These are phyloP conservation scores for Azolla pinnata DNA, from an alignment of 75 land plant genomes.

Conservation along the genomic window DNA sequence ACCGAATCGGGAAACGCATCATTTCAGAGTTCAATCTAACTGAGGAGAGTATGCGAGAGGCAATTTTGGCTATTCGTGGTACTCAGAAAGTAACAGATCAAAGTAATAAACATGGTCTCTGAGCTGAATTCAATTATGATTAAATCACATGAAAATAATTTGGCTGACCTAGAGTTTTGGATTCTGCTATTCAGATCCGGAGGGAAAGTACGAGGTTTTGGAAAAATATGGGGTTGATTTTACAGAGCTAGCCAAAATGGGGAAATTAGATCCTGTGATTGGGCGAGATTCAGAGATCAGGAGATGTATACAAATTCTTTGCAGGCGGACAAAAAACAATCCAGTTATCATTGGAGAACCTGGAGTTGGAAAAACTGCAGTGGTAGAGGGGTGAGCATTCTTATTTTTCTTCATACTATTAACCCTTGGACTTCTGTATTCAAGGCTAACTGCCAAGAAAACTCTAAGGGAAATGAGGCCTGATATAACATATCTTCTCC, in stretches of 20 bases:
- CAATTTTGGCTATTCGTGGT: conserved; percentile 55
- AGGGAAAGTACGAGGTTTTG: conserved; percentile 69
- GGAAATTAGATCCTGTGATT: conserved; percentile 86
- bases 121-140: too few species aligned
- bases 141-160: too few species aligned
- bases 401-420: not conserved
- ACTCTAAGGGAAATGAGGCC: too few species aligned
- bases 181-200: conserved; percentile 47
- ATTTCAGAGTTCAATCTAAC: conserved; percentile 52
- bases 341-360: conserved; percentile 92
- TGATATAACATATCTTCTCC: too few species aligned
- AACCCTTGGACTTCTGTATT: too few species aligned
- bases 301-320: conserved; percentile 72
- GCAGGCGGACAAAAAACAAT: conserved; percentile 84
- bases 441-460: too few species aligned
- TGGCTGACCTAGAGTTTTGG: too few species aligned
- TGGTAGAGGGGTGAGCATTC: conserved; percentile 67
- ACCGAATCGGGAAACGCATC: conserved; percentile 58
- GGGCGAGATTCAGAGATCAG: conserved; percentile 90
- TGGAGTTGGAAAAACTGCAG: conserved; percentile 91
- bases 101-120: too few species aligned
- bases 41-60: conserved; percentile 37
- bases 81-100: conserved; percentile 70
- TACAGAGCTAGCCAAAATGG: conserved; percentile 59
- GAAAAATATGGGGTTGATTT: conserved; percentile 80